These are phyloP conservation scores for Myriosclerotinia curreyana DNA, from an alignment of 2,329 filamentous ascomycete species.

Conservation along the genomic window DNA sequence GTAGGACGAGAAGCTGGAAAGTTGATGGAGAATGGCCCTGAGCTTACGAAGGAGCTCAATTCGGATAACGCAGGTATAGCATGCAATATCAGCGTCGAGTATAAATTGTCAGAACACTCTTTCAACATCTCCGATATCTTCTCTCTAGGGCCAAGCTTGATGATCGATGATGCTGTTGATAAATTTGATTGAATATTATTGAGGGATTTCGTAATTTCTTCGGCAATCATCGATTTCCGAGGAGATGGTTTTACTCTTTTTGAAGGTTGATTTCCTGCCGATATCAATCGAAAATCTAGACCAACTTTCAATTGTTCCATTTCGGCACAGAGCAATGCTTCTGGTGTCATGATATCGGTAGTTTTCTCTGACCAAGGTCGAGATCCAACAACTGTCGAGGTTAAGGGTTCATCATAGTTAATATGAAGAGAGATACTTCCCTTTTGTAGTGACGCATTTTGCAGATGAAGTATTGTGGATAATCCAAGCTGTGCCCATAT, in stretches of 20 bases:
- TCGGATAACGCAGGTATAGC: conserved; percentile 1
- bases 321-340: conserved; percentile 24
- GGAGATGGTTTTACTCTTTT: background rate
- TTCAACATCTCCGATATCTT: background rate
- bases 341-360: conserved; percentile 28
- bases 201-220: background rate
- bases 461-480: conserved; percentile 24
- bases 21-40: background rate
- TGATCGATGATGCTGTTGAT: background rate
- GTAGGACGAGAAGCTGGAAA: background rate
- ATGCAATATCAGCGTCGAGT: background rate
- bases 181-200: background rate
- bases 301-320: conserved; percentile 30
- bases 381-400: background rate
- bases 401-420: conserved; percentile 23
- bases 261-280: background rate
- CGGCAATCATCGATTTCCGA: background rate
- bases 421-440: conserved; percentile 28
- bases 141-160: background rate
- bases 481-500: conserved; percentile 34
- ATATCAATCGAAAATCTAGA: conserved; percentile 26
- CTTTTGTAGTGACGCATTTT: background rate
- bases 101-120: conserved; percentile 1
- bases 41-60: conserved; percentile 8
- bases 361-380: conserved; percentile 11